Evolutionary conservation across 768 basidiomycete species (phyloP), one percentile per base, ranked within the genome.

Genomic region (Mycena amicta): DNA sequence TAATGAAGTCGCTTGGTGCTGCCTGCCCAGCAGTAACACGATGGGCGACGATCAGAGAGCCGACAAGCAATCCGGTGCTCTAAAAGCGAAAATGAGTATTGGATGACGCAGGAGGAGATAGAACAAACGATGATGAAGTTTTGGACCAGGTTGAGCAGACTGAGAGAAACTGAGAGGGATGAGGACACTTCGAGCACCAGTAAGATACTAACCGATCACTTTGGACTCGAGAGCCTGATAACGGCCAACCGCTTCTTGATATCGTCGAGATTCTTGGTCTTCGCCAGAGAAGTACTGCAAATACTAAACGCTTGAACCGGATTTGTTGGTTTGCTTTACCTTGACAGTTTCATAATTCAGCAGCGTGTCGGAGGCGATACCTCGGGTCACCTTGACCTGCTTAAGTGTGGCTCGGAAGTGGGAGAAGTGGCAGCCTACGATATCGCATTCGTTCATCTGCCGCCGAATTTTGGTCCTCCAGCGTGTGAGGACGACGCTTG

Each of bases 281-380:
- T 96, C 93, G 16, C 92, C 89, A n/a, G 85, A 86, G 69, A 94
- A 95, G 70, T 92, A 92, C 71, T 49, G 27, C 5, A 28, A 26
- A 26, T 25, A 49, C 6, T 13, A 4, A 4, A 8, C 6, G 8
- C 12, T 29, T 6, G 26, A 49, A 11, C 5, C 13, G 27, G 47
- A 49, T 4, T 5, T 23, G 22, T 15, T 23, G 6, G 15, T 6
- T 16, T n/a, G 43, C 5, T 13, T 5, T 13, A 49, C 47, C 47
- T 92, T 95, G 65, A 93, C 88, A 4, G 92, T 93, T 71, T 90
- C 89, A 59, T 90, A 91, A 68, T 90, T 90, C 52, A 92, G 80
- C 27, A 93, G 73, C 64, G 85, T 86, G 66, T 94, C 92, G 4
- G 90, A 88, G 63, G 92, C 88, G 52, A 94, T 94, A 8, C 89